A percentile compares a stretch with the other conserved stretches of the same genome.
Evolutionary conservation across 441 rosid genomes (phyloP).

Genomic region (Populus tomentosa): DNA sequence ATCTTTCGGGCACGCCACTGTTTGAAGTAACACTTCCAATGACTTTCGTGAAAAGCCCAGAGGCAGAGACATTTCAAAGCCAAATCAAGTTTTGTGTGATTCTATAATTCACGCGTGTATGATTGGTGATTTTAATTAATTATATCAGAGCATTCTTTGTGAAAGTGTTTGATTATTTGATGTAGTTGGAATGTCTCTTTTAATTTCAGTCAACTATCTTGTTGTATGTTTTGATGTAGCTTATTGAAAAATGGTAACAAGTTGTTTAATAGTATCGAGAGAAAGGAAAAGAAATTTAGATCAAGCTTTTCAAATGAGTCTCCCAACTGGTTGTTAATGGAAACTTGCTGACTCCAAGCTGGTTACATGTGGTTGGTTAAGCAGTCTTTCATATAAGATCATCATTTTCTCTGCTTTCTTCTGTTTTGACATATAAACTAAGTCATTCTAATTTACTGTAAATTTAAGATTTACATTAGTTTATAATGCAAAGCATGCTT

Average conservation of each 20-base stretch:
- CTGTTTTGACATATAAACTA: not conserved
- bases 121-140: not conserved
- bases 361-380: constrained; percentile 6
- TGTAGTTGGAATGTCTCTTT: constrained; percentile 26
- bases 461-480: not conserved
- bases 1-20: not conserved
- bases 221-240: constrained; percentile 10
- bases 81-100: constrained; percentile 12
- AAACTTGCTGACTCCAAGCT: constrained; percentile 6
- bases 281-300: constrained; percentile 1
- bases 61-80: constrained; percentile 4
- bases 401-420: not conserved
- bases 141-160: not conserved
- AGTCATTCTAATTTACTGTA: not conserved
- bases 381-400: not conserved
- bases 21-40: constrained; percentile 10
- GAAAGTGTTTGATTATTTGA: constrained; percentile 8
- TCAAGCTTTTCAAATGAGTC: constrained; percentile 3
- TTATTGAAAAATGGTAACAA: not conserved
- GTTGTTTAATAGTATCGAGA: constrained; percentile 5
- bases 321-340: not conserved
- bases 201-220: constrained; percentile 20
- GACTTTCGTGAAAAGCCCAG: constrained; percentile 2
- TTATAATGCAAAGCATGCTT: not conserved
- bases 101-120: not conserved